Evolutionary conservation across 139 green algal genomes (phyloP), one percentile per base, ranked within the genome.

Genomic region (Coelastrella sp.): DNA sequence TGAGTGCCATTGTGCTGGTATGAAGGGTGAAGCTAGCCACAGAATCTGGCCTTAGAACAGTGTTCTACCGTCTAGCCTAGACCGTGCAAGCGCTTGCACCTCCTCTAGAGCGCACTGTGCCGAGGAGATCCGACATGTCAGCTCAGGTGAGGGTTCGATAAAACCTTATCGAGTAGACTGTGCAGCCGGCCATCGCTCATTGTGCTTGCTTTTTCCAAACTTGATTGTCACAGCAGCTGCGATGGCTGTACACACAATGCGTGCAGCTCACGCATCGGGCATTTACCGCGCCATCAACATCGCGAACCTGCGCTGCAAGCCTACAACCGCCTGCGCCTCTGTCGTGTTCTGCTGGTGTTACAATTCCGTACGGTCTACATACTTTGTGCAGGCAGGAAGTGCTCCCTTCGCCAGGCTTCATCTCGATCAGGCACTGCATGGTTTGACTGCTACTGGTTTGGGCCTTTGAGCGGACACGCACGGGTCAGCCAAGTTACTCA

Each of bases 41-140:
- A 17, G 76, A 64, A 20, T 82, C 47, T 82, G 7, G 76, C 22
- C 16, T 17, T 14, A 60, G 23, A 61, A 16, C 17, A 22, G 5
- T 32, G 16, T 17, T 76, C 16, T 32, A 6, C 68, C 68, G 68
- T 76, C 68, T 22, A 76, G 68, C 68, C 68, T 76, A 5, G 8
- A 14, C 14, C 4, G 2, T 47, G 17, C 16, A 22, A 23, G 5
- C 8, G 68, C 68, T 47, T 32, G 5, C 47, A 7, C 4, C 59
- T 4, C 7, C 32, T 82, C 47, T 76, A 76, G 68, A 76, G 68
- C 68, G 68, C 68, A 76, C 5, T 22, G 16, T 14, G 7, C 68
- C 17, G 68, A 22, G 19, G 76, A 59, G 76, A 59, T 82, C 76
- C 76, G 76, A 59, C 47, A 82, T 82, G 76, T 82, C 47, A 59